Base-by-base conservation (phyloP, 495 filamentous ascomycete species). In the Aspergillus coremiiformis region DNA sequence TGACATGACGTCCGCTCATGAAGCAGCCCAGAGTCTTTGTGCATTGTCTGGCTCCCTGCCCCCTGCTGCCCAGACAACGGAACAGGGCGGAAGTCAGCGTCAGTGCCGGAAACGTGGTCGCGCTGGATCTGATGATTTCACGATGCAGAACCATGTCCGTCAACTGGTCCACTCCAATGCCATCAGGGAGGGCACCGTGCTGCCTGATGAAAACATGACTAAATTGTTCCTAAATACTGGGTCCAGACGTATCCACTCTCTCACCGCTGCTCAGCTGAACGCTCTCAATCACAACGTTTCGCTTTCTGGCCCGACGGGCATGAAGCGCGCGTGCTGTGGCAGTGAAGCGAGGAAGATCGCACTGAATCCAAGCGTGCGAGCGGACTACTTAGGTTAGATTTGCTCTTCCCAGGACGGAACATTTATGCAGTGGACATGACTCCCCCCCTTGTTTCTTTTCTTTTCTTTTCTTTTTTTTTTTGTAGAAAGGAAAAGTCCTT, bases 91-190 rank as follows among this genome's bases (percentile, higher is more conserved):
- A 20, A 60, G 66, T 56, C 58, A 54, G 23, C 58, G 62, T 9
- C 64, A 69, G 64, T 66, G 63, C 56, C 72, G 67, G 61, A 94
- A 94, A 67, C 84, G 89, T 45, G 82, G 80, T 57, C 78, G 87
- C 32, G 78, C 86, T 4, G 67, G 76, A 20, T 89, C 85, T 15
- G 79, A 85, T 48, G 86, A 90, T 53, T 63, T 75, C 22, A 65
- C 73, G 20, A 72, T 91, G 14, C 88, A 93, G 65, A 81, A 83
- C 44, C 83, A 88, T 53, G 86, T 93, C 37, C 86, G 87, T 51
- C 77, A 84, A 20, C 43, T 78, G 46, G 71, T 77, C 51, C 66
- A 63, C 33, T 58, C 55, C 47, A 60, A 61, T 46, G 54, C 57
- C 27, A 58, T 66, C 45, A 60, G 60, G 44, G 62, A 66, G 17